A percentile compares a stretch with the other conserved stretches of the same genome.
Evolutionary conservation across 768 basidiomycete genomes (phyloP).

Genomic region (Kwoniella heveanensis): DNA sequence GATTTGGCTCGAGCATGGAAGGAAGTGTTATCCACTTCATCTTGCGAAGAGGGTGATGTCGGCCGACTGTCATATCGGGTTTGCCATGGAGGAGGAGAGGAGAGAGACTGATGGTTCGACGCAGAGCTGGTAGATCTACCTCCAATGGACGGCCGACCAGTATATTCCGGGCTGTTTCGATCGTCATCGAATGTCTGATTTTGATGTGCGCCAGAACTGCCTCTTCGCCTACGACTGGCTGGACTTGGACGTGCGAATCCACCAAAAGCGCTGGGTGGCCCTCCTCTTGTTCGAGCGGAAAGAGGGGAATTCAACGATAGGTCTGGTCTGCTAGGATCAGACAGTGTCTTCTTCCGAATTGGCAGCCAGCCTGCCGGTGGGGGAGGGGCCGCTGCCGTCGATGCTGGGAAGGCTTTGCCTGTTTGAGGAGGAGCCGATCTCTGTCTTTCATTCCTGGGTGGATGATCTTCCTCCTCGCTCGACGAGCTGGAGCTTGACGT

Average conservation of each 20-base stretch:
- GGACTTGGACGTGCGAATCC: slow-evolving; percentile 48
- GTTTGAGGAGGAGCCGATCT: slow-evolving; percentile 28
- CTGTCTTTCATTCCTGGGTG: slow-evolving; percentile 13
- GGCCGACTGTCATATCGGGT: slow-evolving; percentile 23
- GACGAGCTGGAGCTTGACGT: slow-evolving; percentile 34
- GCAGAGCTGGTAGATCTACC: slow-evolving; percentile 17
- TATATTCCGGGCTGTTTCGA: slow-evolving; percentile 14
- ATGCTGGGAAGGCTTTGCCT: slow-evolving; percentile 25
- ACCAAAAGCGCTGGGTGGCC: slow-evolving; percentile 40
- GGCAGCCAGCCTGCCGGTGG: slow-evolving; percentile 22
- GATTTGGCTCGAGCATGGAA: slow-evolving; percentile 43
- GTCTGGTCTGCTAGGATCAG: slow-evolving; percentile 24
- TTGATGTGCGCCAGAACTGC: slow-evolving; percentile 25
- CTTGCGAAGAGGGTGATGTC: slow-evolving; percentile 34
- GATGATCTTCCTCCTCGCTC: slow-evolving; percentile 21
- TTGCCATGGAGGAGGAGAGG: slow-evolving; percentile 20
- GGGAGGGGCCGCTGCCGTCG: slow-evolving; percentile 9
- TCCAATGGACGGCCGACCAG: neutral
- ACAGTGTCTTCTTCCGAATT: slow-evolving; percentile 31
- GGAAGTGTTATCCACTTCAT: slow-evolving; percentile 39
- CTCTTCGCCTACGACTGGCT: slow-evolving; percentile 35
- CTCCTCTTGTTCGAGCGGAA: slow-evolving; percentile 25
- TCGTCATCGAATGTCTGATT: slow-evolving; percentile 25
- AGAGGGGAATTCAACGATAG: slow-evolving; percentile 33
- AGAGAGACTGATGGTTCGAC: neutral